A percentile compares a stretch with the other conserved stretches of the same genome.
These are phyloP conservation scores for Mycena citricolor DNA, from an alignment of 1,284 basidiomycete species.

Conservation along the genomic window DNA sequence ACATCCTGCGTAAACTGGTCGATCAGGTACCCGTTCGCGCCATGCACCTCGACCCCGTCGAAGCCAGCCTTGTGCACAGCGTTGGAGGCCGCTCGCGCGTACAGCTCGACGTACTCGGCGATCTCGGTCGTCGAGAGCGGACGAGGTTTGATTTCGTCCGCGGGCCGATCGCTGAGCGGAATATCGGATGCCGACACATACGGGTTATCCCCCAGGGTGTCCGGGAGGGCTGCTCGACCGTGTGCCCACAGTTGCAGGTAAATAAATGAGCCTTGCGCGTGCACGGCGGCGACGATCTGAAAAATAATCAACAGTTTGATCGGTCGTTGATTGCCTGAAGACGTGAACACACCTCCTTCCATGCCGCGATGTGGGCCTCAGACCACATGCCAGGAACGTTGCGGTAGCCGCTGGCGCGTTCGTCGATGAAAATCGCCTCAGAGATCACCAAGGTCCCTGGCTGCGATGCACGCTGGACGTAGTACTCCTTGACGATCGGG, in stretches of 20 bases:
- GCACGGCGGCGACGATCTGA: constrained; percentile 31
- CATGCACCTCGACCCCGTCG: constrained; percentile 27
- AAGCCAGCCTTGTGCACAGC: constrained; percentile 18
- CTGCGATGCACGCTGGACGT: constrained; percentile 14
- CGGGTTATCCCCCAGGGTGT: constrained; percentile 19
- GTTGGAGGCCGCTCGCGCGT: constrained; percentile 24
- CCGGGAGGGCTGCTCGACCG: constrained; percentile 34
- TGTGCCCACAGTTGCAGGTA: constrained; percentile 47
- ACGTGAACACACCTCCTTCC: constrained; percentile 25
- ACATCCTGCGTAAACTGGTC: constrained; percentile 41
- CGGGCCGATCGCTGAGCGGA: constrained; percentile 1
- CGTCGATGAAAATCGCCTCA: constrained; percentile 16
- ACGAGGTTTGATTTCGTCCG: constrained; percentile 21
- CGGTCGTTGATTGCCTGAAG: not conserved
- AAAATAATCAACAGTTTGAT: not conserved
- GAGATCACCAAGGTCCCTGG: constrained; percentile 20
- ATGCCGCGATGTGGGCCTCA: constrained; percentile 25
- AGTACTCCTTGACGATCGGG: constrained; percentile 28
- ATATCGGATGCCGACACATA: constrained; percentile 9
- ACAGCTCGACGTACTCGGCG: constrained; percentile 25
- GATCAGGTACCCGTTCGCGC: constrained; percentile 38
- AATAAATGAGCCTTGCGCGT: constrained; percentile 41
- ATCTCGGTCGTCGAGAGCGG: constrained; percentile 25
- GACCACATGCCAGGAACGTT: constrained; percentile 26
- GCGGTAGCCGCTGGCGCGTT: constrained; percentile 15